phyloP scores from a whole-genome alignment of 305 asterid species.

The Plantago coronopus region DNA sequence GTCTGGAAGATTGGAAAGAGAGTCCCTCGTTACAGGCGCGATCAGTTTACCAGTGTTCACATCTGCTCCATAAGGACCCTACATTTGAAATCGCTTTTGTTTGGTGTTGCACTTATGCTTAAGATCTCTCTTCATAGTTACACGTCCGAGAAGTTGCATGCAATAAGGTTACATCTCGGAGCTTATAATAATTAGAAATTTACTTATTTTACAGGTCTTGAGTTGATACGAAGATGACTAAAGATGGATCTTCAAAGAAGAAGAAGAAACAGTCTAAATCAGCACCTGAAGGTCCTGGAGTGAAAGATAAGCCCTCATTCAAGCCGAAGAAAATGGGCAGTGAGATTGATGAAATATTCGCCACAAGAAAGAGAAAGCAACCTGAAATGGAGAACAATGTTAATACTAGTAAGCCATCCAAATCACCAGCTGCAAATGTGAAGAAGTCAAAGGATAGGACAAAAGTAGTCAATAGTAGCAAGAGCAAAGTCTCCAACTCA shows the following conservation, averaged over 20 bases:
- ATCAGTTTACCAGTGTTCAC: conserved; percentile 25
- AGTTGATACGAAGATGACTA: neutral
- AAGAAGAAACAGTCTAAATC: conserved; percentile 29
- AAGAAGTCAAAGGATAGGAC: conserved; percentile 25
- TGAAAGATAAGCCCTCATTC: conserved; percentile 23
- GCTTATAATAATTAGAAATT: too few relatives aligned
- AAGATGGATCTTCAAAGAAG: neutral
- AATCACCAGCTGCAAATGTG: conserved; percentile 20
- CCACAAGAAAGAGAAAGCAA: conserved; percentile 48
- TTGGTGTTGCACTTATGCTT: too few relatives aligned
- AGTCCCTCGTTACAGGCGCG: conserved; percentile 58
- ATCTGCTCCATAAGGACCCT: conserved; percentile 57
- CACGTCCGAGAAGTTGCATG: too few relatives aligned
- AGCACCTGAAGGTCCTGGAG: conserved; percentile 12
- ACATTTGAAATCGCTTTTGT: conserved; percentile 18
- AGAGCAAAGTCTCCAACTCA: conserved; percentile 13
- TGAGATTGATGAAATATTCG: conserved; percentile 71
- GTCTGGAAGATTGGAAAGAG: conserved; percentile 44
- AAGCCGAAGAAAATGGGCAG: conserved; percentile 31
- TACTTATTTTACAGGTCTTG: too few relatives aligned
- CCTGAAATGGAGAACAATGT: conserved; percentile 17
- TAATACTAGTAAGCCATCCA: conserved; percentile 23
- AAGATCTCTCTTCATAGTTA: too few relatives aligned
- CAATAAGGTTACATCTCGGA: too few relatives aligned
- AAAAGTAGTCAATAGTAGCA: conserved; percentile 26